Conservation (phyloP, 768 basidiomycete genomes). For the Grammothele lineata region DNA sequence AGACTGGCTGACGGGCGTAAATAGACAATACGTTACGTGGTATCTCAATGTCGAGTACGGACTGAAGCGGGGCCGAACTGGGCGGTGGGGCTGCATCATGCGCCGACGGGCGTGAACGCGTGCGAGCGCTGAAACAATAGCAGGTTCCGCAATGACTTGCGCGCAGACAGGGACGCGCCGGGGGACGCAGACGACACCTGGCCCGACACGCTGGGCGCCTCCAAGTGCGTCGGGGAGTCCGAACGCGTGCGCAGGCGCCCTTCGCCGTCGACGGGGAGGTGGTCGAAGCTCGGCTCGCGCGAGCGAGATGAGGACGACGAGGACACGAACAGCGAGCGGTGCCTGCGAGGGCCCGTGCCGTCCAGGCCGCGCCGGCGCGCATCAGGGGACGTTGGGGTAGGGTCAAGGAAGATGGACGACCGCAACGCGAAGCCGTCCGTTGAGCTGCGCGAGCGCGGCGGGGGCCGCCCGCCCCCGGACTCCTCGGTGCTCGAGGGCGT, state of each 20-base stretch:
- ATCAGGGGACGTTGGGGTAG: background rate
- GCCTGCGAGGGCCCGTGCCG: constrained; percentile 5
- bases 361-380: constrained; percentile 1
- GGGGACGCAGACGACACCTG: background rate
- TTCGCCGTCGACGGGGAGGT: background rate
- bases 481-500: constrained; percentile 50
- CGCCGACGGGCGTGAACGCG: constrained; percentile 14
- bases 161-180: constrained; percentile 5
- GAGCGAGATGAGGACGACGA: constrained; percentile 7
- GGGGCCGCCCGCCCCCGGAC: constrained; percentile 31
- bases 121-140: constrained; percentile 20
- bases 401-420: background rate
- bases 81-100: too few relatives aligned
- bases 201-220: background rate
- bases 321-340: constrained; percentile 19
- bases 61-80: too few relatives aligned
- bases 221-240: too few relatives aligned
- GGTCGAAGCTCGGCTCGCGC: constrained; percentile 11
- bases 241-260: too few relatives aligned
- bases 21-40: too few relatives aligned
- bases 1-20: too few relatives aligned
- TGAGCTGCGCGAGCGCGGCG: constrained; percentile 10
- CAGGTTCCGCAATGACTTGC: constrained; percentile 15
- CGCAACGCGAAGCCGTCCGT: constrained; percentile 7
- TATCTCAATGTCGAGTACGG: too few relatives aligned